Base-by-base conservation (phyloP, 73 alveolate genomes). In the Paramecium sonneborni region DNA sequence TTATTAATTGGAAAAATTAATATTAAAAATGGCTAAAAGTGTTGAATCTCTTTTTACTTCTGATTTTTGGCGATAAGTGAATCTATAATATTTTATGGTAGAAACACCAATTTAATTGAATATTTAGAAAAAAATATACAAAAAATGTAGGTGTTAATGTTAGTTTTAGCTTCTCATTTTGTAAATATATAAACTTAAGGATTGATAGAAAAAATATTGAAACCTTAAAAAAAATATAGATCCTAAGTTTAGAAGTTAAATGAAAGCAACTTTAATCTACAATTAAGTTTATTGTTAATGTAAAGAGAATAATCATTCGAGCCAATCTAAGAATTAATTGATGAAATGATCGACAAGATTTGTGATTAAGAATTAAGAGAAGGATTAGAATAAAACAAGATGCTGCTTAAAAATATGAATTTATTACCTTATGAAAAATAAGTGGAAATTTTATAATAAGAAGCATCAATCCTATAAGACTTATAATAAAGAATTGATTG, bases 11-110 rank as follows among this genome's bases (percentile, higher is more conserved):
- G 2, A 52, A 62, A 62, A 62, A 62, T 62, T 62, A 62, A 62
- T 72, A 72, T 72, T 72, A 72, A 72, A 72, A 72, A 72, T 72
- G 86, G 86, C 30, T 72, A 72, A 72, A 72, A 72, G 67, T 72
- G 86, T 72, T 72, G 86, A 72, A 41, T 34, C 57, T 37, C 86
- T 20, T 28, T 72, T 72, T 41, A 72, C 86, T 6, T 72, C 86
- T 10, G 86, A 72, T 8, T 72, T 35, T 37, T 72, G 86, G 86
- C 12, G 86, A 37, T 20, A 30, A 21, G 35, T 72, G 21, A 72
- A 72, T 35, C 35, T 3, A 72, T 37, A 72, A 18, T 38, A 72
- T 37, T 72, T 72, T 41, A 38, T 72, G 58, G 32, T 38, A 10
- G 86, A 72, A 37, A 21, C 55, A 72, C 86, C 86, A 14, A 62